Evolutionary conservation across 192 early-diverging fungal species (phyloP).

Genomic region (Phlyctochytrium arcticum): DNA sequence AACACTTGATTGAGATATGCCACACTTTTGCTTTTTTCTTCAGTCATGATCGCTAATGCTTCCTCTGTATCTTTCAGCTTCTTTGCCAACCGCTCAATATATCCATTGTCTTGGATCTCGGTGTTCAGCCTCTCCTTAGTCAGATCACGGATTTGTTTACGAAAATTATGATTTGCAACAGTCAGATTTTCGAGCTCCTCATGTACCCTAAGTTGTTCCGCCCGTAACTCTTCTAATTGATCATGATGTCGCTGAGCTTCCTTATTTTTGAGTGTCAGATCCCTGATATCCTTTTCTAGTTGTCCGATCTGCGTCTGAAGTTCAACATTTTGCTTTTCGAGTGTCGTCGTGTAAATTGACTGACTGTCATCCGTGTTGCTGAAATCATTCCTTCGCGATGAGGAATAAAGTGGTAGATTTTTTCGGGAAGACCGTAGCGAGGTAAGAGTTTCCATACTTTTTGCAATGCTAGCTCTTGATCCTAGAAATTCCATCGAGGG

Average conservation of each 20-base stretch:
- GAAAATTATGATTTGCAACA: background rate
- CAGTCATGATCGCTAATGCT: background rate
- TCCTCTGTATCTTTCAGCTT: conserved; percentile 9
- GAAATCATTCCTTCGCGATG: background rate
- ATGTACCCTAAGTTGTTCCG: conserved; percentile 1
- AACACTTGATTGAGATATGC: background rate
- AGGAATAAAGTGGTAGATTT: background rate
- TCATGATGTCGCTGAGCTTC: conserved; percentile 11
- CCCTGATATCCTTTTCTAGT: background rate
- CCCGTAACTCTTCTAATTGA: conserved; percentile 11
- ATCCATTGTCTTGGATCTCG: conserved; percentile 11
- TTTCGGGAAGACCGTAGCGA: background rate
- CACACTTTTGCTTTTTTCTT: background rate
- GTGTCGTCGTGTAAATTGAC: background rate
- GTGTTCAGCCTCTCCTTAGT: background rate
- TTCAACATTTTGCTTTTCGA: conserved; percentile 9
- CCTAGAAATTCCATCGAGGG: conserved; percentile 15
- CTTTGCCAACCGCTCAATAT: background rate
- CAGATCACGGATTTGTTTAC: conserved; percentile 1
- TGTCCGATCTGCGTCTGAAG: background rate
- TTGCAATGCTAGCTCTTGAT: background rate
- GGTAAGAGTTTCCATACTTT: conserved; percentile 13
- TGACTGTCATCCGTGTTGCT: background rate
- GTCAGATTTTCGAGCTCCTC: conserved; percentile 4
- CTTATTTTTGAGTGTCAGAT: background rate